Base-by-base conservation (phyloP, 192 early-diverging fungal genomes). In the Rhizoclosmatium sp. region DNA sequence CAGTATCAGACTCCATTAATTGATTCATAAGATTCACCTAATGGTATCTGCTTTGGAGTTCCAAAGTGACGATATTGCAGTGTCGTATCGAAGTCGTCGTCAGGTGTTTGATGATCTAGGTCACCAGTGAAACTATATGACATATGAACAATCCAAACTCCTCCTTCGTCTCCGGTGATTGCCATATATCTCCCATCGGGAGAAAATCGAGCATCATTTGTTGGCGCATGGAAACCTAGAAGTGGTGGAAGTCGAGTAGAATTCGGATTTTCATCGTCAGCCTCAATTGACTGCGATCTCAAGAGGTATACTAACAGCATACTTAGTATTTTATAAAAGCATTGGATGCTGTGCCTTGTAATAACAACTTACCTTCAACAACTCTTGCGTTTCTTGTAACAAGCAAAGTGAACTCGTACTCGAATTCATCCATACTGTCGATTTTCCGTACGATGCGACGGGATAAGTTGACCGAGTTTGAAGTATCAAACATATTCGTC, bases 381-480 rank as follows among this genome's bases (percentile, higher is more conserved):
- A 44, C 66, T 42, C 73, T 60, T 12, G 42, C 19, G 41, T 75
- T 75, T 40, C 73, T 19, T 16, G 73, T 65, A 60, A 75, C 73
- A 39, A 75, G 14, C 21, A 75, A 44, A 9, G 60, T 65, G 47
- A 45, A 75, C 39, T 75, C 73, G 44, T 75, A 47, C n/a, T 72
- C 70, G 44, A 40, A 46, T 31, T 12, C 31, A 31, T 65, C 31
- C 5, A 45, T 60, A 12, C 41, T 49, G 10, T 10, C 31, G 5
- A 21, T 47, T 65, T 75, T 75, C 7, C n/a, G 10, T 5, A 75
- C 62, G 12, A 47, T 44, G 1, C 73, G 31, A 10, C 62, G 59
- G n/a, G 73, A 65, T 4, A 75, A 9, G 45, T 75, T 59, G n/a
- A 61, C 59, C 4, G 73, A 75, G 45, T 75, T 75, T 59, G 65